A percentile compares a stretch with the other conserved stretches of the same genome.
Evolutionary conservation across 2,329 filamentous ascomycete species (phyloP).

Genomic region (Xylaria arbuscula): DNA sequence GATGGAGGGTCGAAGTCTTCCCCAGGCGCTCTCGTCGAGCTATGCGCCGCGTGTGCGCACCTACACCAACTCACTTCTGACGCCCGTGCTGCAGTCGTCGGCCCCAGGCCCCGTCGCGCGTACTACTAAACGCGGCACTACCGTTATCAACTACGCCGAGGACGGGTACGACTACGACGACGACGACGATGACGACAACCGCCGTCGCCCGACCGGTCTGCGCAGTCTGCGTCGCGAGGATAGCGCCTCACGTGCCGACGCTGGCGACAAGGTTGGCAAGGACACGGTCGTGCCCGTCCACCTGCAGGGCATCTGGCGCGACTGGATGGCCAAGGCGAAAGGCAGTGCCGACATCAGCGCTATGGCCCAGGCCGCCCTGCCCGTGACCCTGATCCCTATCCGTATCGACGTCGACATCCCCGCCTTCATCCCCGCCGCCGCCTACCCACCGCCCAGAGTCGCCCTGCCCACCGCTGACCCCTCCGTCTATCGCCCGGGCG

Average conservation of each 20-base stretch:
- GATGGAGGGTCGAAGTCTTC: conserved; percentile 65
- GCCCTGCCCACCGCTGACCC: conserved; percentile 62
- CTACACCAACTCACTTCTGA: conserved; percentile 92
- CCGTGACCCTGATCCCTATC: conserved; percentile 92
- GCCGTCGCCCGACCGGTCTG: conserved; percentile 84
- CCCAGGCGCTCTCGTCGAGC: conserved; percentile 89
- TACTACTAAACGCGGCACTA: conserved; percentile 97
- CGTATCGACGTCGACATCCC: conserved; percentile 95
- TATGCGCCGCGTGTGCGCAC: conserved; percentile 91
- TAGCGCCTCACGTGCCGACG: conserved; percentile 68
- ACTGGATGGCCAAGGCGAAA: conserved; percentile 88
- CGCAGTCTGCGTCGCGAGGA: conserved; percentile 86
- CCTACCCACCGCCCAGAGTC: conserved; percentile 72
- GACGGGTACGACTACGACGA: conserved; percentile 88
- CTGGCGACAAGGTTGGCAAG: conserved; percentile 83
- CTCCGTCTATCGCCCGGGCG: conserved; percentile 81
- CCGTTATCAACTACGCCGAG: conserved; percentile 97
- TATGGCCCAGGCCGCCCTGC: conserved; percentile 77
- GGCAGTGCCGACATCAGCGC: conserved; percentile 69
- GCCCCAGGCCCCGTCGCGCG: conserved; percentile 74
- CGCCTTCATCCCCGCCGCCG: conserved; percentile 74
- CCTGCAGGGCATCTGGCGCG: conserved; percentile 90
- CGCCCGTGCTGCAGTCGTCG: conserved; percentile 80
- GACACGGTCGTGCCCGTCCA: conserved; percentile 82
- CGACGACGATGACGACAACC: conserved; percentile 78